Conservation (phyloP, 2,329 filamentous ascomycete species). For the Paecilomyces dactylethromorphus region DNA sequence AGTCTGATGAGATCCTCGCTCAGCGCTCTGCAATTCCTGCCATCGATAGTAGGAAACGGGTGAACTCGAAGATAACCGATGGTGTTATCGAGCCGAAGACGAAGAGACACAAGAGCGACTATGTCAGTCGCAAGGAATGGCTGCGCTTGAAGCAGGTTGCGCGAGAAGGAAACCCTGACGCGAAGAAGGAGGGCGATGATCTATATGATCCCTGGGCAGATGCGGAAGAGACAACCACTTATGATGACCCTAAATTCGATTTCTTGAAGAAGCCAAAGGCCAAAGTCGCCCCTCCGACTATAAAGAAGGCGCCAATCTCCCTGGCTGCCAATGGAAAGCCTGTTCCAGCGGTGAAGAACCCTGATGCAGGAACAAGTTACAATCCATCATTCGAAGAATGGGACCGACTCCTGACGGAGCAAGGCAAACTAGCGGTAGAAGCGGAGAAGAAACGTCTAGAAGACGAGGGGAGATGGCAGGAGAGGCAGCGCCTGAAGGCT, state of each 20-base stretch:
- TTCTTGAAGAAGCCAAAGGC: slow-evolving; percentile 62
- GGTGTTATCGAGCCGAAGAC: slow-evolving; percentile 59
- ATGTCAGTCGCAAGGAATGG: slow-evolving; percentile 80
- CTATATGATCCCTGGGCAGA: slow-evolving; percentile 73
- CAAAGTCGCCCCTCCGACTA: slow-evolving; percentile 65
- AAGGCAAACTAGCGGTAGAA: slow-evolving; percentile 72
- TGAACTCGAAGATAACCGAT: slow-evolving; percentile 62
- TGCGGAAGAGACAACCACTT: slow-evolving; percentile 33
- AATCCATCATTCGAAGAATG: slow-evolving; percentile 87
- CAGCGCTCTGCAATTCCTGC: slow-evolving; percentile 75
- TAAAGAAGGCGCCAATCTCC: slow-evolving; percentile 72
- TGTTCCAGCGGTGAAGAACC: slow-evolving; percentile 70
- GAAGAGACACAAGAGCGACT: slow-evolving; percentile 72
- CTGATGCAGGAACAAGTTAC: slow-evolving; percentile 80
- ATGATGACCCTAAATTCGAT: slow-evolving; percentile 49
- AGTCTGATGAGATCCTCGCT: slow-evolving; percentile 85
- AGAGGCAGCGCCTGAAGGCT: slow-evolving; percentile 58
- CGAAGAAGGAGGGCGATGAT: slow-evolving; percentile 51
- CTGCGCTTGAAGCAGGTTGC: slow-evolving; percentile 71
- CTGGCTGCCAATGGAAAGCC: slow-evolving; percentile 75
- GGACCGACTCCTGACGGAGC: slow-evolving; percentile 64
- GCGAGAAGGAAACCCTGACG: slow-evolving; percentile 50
- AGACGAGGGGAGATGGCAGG: slow-evolving; percentile 59
- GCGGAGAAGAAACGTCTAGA: slow-evolving; percentile 68
- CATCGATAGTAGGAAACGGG: slow-evolving; percentile 70